Base-by-base conservation (phyloP, 2,329 filamentous ascomycete species). In the Calonectria naviculata region DNA sequence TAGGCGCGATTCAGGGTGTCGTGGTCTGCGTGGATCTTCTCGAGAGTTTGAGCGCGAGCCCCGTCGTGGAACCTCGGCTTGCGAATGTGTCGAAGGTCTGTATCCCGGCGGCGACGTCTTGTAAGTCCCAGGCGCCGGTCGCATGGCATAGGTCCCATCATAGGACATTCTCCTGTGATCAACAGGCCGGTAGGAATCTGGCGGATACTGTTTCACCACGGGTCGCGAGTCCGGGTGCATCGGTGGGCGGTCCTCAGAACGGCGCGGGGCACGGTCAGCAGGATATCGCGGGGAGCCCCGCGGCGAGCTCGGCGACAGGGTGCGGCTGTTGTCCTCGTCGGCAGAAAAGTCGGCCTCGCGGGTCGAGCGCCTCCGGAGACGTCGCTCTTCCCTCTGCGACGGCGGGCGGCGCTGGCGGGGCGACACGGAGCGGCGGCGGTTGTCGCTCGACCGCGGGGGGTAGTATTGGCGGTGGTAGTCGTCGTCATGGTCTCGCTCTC, bases 301-400 rank as follows among this genome's bases (percentile, higher is more conserved):
- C 2, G 76, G 70, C n/a, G 46, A 42, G 17, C 74, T 54, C 19
- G 76, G 71, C 0, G 76, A 76, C 0, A 67, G 29, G 9, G 72
- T 72, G 2, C 75, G 69, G 28, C 67, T 75, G 52, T 58, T 58
- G 0, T 78, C 75, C 24, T 78, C 77, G 5, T 78, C 77, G 31
- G 68, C 71, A 0, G 77, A 78, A 21, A 77, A 71, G 24, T 76
- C 75, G 3, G 74, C 75, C 15, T 78, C 77, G 5, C 77, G 73
- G 0, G 72, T 75, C 34, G 72, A 54, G 1, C 77, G 75, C 5
- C 70, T 73, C 4, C 73, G 68, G 4, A 71, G 70, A 1, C 24
- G 24, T 28, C 72, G 56, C 1, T 70, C 26, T 10, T 67, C 63
- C 2, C 64, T 29, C 0, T 41, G 54, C 62, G 68, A 6, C 60